Base-by-base conservation (phyloP, 345 rosid species). In the Stellera chamaejasme region DNA sequence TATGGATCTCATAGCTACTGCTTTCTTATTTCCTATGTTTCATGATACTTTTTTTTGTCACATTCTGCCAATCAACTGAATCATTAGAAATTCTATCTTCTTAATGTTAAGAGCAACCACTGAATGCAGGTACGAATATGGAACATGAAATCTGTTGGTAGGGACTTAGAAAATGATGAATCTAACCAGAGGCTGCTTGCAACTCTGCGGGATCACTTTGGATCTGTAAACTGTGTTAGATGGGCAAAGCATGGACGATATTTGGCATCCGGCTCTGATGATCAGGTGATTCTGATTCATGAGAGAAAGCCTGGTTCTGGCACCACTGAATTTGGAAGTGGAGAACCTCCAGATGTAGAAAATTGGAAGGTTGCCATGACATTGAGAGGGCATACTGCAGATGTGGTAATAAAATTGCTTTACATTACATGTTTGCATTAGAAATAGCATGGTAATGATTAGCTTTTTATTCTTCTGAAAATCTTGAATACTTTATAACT, bases 301-400 rank as follows among this genome's bases (percentile, higher is more conserved):
- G 99, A 94, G 72, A 79, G 82, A 69, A 94, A 94, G 79, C 95
- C 96, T 73, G 97, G 96, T 72, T 82, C 97, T 27, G 99, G 97
- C 58, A 85, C 90, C 50, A 90, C 96, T 51, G 97, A 90, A 68
- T 94, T 94, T 67, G 99, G 99, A 47, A 94, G 96, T 45, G 96
- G 99, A 65, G 97, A 93, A 66, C 87, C 97, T 14, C 97, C 99
- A 0, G 97, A 90, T 75, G 84, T 90, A 53, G 99, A 93, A 75
- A 94, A 94, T 75, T 94, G 99, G 99, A 94, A 94, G 76, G 96
- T 82, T 72, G 87, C 77, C 45, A 79, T 94, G 95, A 94, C 99
- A 50, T 76, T 90, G 67, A 85, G 90, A 70, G 99, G 97, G 63
- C 97, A 90, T 76, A 90, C 93, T 57, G 99, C 99, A 6, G 97